Conservation (phyloP, 805 yeast species). For the Candida bentonensis region DNA sequence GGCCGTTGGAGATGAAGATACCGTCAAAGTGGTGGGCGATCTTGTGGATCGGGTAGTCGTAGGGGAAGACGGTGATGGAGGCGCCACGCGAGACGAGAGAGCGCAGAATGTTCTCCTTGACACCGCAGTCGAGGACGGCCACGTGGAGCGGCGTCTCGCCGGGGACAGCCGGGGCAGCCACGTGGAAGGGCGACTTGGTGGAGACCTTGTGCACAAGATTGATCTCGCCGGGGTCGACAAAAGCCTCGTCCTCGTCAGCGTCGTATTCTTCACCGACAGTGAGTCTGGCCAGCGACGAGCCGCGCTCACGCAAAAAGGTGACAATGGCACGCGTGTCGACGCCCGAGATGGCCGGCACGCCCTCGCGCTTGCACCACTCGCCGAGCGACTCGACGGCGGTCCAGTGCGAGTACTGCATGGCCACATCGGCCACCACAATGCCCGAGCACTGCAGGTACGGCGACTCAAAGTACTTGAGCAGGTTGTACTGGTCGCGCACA, state of each 20-base stretch:
- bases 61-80: slow-evolving; percentile 91
- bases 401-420: slow-evolving; percentile 97
- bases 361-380: slow-evolving; percentile 93
- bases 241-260: slow-evolving; percentile 84
- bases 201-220: slow-evolving; percentile 89
- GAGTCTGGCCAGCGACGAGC: slow-evolving; percentile 84
- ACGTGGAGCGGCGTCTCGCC: slow-evolving; percentile 51
- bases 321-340: slow-evolving; percentile 96
- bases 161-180: slow-evolving; percentile 42
- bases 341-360: slow-evolving; percentile 92
- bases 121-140: slow-evolving; percentile 96
- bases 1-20: slow-evolving; percentile 87
- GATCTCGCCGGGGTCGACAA: slow-evolving; percentile 76
- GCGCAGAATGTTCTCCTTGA: slow-evolving; percentile 91
- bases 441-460: slow-evolving; percentile 90
- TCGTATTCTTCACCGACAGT: slow-evolving; percentile 84
- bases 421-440: slow-evolving; percentile 90
- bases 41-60: slow-evolving; percentile 83
- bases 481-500: slow-evolving; percentile 67
- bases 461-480: slow-evolving; percentile 82
- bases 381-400: slow-evolving; percentile 93
- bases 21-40: slow-evolving; percentile 91
- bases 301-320: slow-evolving; percentile 85
- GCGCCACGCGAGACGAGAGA: slow-evolving; percentile 93
- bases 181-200: slow-evolving; percentile 89